phyloP scores from a whole-genome alignment of 345 rosid genomes.

The Eutrema japonicum region DNA sequence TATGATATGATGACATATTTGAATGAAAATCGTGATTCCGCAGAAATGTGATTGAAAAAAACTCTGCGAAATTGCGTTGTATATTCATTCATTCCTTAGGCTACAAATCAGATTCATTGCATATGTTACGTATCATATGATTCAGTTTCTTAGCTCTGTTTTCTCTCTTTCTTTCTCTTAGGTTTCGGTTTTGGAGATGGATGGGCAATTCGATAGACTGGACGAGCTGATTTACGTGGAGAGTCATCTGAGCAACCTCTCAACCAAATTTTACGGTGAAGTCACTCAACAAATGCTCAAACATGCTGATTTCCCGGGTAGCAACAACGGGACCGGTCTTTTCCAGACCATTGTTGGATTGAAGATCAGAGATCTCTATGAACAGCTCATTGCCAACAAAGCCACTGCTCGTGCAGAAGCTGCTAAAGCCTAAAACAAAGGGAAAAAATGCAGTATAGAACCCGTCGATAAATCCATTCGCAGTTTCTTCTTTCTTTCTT shows the following conservation, averaged over 20 bases:
- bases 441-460: slow-evolving; percentile 5
- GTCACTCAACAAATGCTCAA: slow-evolving; percentile 96
- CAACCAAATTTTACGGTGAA: slow-evolving; percentile 93
- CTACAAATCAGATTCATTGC: background rate
- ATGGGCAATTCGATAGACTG: slow-evolving; percentile 92
- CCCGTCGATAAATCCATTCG: slow-evolving; percentile 37
- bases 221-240: slow-evolving; percentile 96
- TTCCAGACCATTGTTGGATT: slow-evolving; percentile 91
- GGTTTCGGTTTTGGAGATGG: slow-evolving; percentile 98
- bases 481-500: slow-evolving; percentile 32
- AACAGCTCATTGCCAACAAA: slow-evolving; percentile 69
- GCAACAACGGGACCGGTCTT: slow-evolving; percentile 95
- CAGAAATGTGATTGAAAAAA: too few species aligned
- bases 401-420: slow-evolving; percentile 59
- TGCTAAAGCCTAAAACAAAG: slow-evolving; percentile 50
- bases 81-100: too few species aligned
- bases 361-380: slow-evolving; percentile 88
- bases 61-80: too few species aligned
- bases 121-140: background rate
- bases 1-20: too few species aligned
- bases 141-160: slow-evolving; percentile 8
- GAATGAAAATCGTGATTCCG: too few species aligned
- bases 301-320: slow-evolving; percentile 94
- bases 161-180: slow-evolving; percentile 27
- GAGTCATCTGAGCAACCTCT: slow-evolving; percentile 91